Evolutionary conservation across 805 yeast species (phyloP).

Genomic region (Wickerhamiella parazyma): DNA sequence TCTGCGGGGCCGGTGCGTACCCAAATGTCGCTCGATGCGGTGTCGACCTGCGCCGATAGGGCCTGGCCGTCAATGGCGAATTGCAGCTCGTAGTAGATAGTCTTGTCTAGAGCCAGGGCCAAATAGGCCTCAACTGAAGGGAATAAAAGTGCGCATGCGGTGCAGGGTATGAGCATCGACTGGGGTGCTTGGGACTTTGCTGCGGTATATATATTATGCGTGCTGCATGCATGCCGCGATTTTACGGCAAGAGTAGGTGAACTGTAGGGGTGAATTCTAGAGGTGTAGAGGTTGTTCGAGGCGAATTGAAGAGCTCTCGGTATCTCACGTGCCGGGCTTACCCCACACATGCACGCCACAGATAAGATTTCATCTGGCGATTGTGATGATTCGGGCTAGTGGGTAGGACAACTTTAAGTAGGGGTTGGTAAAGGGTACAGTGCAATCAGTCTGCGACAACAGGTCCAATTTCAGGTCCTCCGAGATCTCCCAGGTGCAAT

Average conservation of each 20-base stretch:
- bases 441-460: no score
- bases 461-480: no score
- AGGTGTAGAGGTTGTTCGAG: no score
- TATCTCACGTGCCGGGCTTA: no score
- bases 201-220: not conserved
- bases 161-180: not conserved
- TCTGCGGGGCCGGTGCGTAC: conserved; percentile 20
- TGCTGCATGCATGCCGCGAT: not conserved
- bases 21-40: conserved; percentile 55
- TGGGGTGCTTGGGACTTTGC: not conserved
- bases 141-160: no score
- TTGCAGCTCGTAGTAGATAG: not conserved
- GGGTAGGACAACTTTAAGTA: no score
- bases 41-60: conserved; percentile 22
- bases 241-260: not conserved
- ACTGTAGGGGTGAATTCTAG: no score
- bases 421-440: no score
- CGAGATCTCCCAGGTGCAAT: no score
- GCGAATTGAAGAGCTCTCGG: no score
- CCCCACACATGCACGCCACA: not conserved
- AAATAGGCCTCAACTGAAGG: not conserved
- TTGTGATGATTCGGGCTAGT: no score
- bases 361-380: no score
- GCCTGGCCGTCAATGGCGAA: conserved; percentile 2
- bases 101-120: not conserved